Evolutionary conservation across 495 filamentous ascomycete species (phyloP).

Genomic region (Podospora comata): DNA sequence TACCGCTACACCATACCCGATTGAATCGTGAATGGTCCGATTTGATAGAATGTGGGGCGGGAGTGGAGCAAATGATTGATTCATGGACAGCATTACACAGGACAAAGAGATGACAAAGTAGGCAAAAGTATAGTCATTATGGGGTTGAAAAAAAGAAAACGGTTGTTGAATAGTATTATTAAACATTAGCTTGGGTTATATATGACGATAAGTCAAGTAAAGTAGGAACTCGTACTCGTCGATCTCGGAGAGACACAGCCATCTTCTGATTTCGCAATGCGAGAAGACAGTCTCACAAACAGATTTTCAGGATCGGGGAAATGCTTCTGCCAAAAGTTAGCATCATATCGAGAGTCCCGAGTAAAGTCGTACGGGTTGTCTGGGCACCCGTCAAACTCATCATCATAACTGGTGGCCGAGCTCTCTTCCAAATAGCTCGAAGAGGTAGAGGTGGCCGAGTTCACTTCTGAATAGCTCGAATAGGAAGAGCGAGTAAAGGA

Average conservation of each 20-base stretch:
- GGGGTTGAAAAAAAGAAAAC: neutral
- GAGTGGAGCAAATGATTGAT: neutral
- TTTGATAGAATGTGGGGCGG: neutral
- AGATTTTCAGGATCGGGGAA: neutral
- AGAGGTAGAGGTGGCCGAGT: neutral
- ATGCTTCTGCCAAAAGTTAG: neutral
- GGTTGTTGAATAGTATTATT: neutral
- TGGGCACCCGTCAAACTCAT: neutral
- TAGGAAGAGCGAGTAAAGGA: neutral
- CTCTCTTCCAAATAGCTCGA: neutral
- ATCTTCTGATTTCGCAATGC: neutral
- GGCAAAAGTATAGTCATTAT: neutral
- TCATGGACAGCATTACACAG: neutral
- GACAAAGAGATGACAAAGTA: neutral
- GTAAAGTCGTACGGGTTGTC: neutral
- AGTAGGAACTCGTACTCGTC: neutral
- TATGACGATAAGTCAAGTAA: neutral
- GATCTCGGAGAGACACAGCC: neutral
- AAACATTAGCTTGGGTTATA: neutral
- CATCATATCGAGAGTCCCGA: neutral
- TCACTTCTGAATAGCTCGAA: neutral
- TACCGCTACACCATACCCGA: conserved; percentile 13
- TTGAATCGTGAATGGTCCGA: conserved; percentile 11
- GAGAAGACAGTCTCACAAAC: neutral
- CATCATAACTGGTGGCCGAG: neutral